phyloP scores from a whole-genome alignment of 495 filamentous ascomycete genomes.

The Daldinia concentrica region DNA sequence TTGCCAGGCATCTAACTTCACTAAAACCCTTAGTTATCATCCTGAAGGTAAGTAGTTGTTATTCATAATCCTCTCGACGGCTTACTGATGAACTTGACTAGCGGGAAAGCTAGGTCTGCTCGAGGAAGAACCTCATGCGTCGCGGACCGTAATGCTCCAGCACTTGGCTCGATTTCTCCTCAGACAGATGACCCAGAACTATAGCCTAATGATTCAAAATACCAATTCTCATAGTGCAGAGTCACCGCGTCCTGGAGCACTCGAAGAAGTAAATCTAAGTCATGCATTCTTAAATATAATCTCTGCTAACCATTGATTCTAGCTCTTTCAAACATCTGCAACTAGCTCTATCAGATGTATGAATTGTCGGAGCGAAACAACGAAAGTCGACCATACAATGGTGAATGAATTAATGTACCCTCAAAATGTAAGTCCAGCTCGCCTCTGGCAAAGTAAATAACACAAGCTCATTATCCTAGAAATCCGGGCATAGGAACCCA shows the following conservation, averaged over 20 bases:
- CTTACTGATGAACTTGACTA: conserved; percentile 40
- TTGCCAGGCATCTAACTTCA: conserved; percentile 96
- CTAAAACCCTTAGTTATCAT: conserved; percentile 84
- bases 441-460: conserved; percentile 26
- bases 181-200: conserved; percentile 75
- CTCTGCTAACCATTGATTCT: background rate
- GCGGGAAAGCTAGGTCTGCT: conserved; percentile 76
- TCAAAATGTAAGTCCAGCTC: conserved; percentile 54
- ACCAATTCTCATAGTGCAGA: conserved; percentile 44
- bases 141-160: conserved; percentile 79
- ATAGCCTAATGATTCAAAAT: conserved; percentile 66
- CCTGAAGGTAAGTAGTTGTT: conserved; percentile 63
- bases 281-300: background rate
- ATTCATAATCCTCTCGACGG: background rate
- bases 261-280: conserved; percentile 42
- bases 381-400: conserved; percentile 70
- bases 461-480: conserved; percentile 44
- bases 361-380: conserved; percentile 81
- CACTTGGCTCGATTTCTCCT: conserved; percentile 80
- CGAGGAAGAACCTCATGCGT: conserved; percentile 79
- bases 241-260: conserved; percentile 22
- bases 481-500: conserved; percentile 58
- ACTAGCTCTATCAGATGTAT: conserved; percentile 76
- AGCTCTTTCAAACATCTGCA: conserved; percentile 53
- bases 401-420: conserved; percentile 89